Evolutionary conservation across 2,329 filamentous ascomycete genomes (phyloP), one percentile per base, ranked within the genome.

Genomic region (Ceratocystis variospora): DNA sequence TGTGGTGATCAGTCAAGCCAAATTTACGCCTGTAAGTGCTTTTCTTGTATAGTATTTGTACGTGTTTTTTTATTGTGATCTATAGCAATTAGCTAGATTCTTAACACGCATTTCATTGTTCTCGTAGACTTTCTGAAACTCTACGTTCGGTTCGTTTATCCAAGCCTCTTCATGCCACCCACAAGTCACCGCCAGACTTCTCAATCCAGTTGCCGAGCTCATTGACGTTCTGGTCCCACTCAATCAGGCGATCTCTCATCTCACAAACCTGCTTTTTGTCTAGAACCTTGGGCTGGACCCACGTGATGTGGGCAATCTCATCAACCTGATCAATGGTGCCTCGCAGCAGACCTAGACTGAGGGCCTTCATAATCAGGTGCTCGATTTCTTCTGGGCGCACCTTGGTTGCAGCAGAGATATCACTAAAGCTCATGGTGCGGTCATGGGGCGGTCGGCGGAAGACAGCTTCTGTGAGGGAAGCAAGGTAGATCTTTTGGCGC

Each of bases 331-430:
- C 94, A 72, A 99, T 97, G 66, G 89, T 94, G 59, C 94, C 94
- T 71, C 88, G 84, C 71, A 99, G 79, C 71, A 99, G 80, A 0
- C 94, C 94, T 71, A 99, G 77, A 73, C 92, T 96, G 72, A 99
- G 78, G n/a, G 94, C 94, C 81, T 96, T 97, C 94, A 99, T 99
- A 72, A 99, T 89, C 70, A 99, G 79, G 75, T 97, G 93, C 81
- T 99, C 94, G 71, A 99, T 97, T 79, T 97, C 90, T 72, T 94
- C 86, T 2, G 86, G 84, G 71, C 86, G 83, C 63, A 99, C 92
- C 77, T 96, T 96, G 2, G 94, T 99, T 79, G 97, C 93, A 71
- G 88, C 82, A 4, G 89, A 84, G 73, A 99, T 96, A 62, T 90
- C 89, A 64, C 81, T 79, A 77, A 99, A 99, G 3, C 88, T 88